These are phyloP conservation scores for Atkinsonella texensis DNA, from an alignment of 2,329 filamentous ascomycete species.

Conservation along the genomic window DNA sequence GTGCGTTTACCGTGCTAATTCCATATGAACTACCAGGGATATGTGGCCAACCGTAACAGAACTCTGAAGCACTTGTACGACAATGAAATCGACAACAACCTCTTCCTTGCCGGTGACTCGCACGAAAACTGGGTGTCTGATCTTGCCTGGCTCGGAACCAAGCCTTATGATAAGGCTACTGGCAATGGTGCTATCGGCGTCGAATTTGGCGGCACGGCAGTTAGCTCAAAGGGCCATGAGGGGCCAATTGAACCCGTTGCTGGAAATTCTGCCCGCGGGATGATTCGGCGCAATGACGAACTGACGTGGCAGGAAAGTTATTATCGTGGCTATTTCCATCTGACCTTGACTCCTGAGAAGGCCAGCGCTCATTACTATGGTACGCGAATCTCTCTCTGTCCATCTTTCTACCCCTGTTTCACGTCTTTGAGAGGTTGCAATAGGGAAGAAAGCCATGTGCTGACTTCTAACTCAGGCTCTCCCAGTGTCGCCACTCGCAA, in stretches of 20 bases:
- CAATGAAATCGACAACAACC: conserved; percentile 59
- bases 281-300: conserved; percentile 42
- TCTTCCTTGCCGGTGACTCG: conserved; percentile 59
- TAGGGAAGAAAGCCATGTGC: not conserved
- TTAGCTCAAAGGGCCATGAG: conserved; percentile 46
- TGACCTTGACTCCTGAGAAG: conserved; percentile 43
- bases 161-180: conserved; percentile 39
- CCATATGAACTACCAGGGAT: conserved; percentile 31
- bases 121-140: conserved; percentile 54
- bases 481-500: conserved; percentile 49
- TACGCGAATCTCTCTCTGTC: conserved; percentile 12
- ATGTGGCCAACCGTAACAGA: conserved; percentile 57
- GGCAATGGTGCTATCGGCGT: conserved; percentile 46
- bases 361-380: conserved; percentile 56
- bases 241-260: conserved; percentile 42
- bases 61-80: conserved; percentile 55
- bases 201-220: conserved; percentile 55
- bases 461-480: conserved; percentile 14
- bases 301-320: conserved; percentile 64
- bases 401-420: not conserved
- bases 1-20: not conserved
- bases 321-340: conserved; percentile 61
- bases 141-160: conserved; percentile 43
- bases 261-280: conserved; percentile 35
- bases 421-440: too few species aligned